Percentiles rank a stretch among this genome's conserved stretches.
Evolutionary conservation across 2,329 filamentous ascomycete species (phyloP).

Genomic region (Penicillium concentricum): DNA sequence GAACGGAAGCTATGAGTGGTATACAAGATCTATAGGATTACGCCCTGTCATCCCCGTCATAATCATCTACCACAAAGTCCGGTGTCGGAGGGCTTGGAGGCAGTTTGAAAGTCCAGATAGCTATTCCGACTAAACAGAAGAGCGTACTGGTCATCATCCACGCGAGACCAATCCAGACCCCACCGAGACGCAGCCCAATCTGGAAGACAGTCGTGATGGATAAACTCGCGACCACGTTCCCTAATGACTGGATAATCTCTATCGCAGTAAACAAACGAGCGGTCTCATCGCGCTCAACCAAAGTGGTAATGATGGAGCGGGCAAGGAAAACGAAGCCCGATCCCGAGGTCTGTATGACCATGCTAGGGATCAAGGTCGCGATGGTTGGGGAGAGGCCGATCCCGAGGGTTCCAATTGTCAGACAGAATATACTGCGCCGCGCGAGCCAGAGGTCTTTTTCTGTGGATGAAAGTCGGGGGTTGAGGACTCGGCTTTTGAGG

Average conservation of each 20-base stretch:
- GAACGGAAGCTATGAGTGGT: not conserved
- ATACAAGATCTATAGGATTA: slow-evolving; percentile 10
- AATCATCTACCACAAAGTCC: slow-evolving; percentile 23
- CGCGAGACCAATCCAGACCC: slow-evolving; percentile 50
- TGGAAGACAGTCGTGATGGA: slow-evolving; percentile 48
- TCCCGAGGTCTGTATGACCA: slow-evolving; percentile 50
- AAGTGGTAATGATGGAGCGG: slow-evolving; percentile 49
- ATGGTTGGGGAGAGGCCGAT: slow-evolving; percentile 49
- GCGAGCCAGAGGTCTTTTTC: slow-evolving; percentile 49
- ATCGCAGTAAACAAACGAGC: slow-evolving; percentile 52
- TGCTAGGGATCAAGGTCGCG: slow-evolving; percentile 43
- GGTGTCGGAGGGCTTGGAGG: slow-evolving; percentile 14
- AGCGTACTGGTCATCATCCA: slow-evolving; percentile 43
- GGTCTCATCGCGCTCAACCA: slow-evolving; percentile 49
- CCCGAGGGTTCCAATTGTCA: slow-evolving; percentile 46
- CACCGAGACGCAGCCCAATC: slow-evolving; percentile 47
- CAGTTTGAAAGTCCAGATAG: slow-evolving; percentile 30
- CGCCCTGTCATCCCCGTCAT: slow-evolving; percentile 16
- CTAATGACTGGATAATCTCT: slow-evolving; percentile 49
- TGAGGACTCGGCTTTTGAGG: slow-evolving; percentile 32
- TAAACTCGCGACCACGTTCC: slow-evolving; percentile 49
- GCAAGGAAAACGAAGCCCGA: slow-evolving; percentile 50
- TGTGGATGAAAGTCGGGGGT: slow-evolving; percentile 38
- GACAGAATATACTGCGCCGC: slow-evolving; percentile 46
- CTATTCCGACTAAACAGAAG: slow-evolving; percentile 32